Evolutionary conservation across 2,329 filamentous ascomycete species (phyloP), one percentile per base, ranked within the genome.

Genomic region (Trichophyton verrucosum): DNA sequence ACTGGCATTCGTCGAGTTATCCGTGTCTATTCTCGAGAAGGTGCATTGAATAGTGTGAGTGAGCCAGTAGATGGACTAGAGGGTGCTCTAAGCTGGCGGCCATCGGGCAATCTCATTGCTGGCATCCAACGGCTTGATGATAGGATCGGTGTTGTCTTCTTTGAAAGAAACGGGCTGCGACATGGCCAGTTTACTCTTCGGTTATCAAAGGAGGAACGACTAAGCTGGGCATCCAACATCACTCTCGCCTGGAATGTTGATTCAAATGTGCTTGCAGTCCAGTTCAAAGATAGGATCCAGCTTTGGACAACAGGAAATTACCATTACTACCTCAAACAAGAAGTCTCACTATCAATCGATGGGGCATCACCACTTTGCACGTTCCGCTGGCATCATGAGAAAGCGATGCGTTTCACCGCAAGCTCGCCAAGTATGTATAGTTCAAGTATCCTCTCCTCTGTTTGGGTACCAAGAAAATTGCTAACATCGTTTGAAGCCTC

Each of bases 271-370:
- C 80, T 99, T 53, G 91, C 92, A 4, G 86, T 96, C n/a, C 79
- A 83, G 1, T 83, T 91, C 66, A 77, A 78, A 36, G 83, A 91
- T 65, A 81, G 84, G 61, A 77, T 94, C n/a, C 94, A 99, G 70
- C 77, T 99, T 1, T 99, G 94, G 94, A 96, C 91, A 0, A 96
- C 87, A 81, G 88, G 90, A 20, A 99, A 99, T 72, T 99, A 99
- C 67, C 89, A 97, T 71, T 99, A 94, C 83, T 97, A 97, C 72
- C 79, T 99, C 15, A 99, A 99, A 76, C 91, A 96, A 71, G 91
- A 96, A 70, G 79, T 96, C 5, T 74, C 77, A 5, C 75, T 80
- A 5, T 67, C 72, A 6, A 63, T 67, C 30, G 68, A 69, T 22
- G 57, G 65, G 11, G 64, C 63, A 8, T 61, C 65, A 42, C 53